These are phyloP conservation scores for Exophiala xenobiotica DNA, from an alignment of 2,329 filamentous ascomycete genomes.

Conservation along the genomic window DNA sequence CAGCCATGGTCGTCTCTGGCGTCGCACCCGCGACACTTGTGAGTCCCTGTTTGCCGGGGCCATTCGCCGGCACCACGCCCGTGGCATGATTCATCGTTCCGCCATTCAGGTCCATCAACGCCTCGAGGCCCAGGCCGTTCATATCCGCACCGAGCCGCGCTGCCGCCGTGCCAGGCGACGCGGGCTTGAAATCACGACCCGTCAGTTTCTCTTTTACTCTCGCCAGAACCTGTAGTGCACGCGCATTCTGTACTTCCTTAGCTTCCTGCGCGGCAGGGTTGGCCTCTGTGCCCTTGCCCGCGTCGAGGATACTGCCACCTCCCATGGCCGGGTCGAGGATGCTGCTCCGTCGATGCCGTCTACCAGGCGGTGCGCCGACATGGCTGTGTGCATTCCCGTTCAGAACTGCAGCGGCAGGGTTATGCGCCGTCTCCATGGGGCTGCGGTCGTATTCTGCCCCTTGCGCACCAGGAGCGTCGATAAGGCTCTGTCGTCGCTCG, in stretches of 20 bases:
- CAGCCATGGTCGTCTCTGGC: slow-evolving; percentile 25
- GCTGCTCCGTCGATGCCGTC: slow-evolving; percentile 63
- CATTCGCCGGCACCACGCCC: background rate
- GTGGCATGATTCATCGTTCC: slow-evolving; percentile 14
- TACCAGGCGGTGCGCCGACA: slow-evolving; percentile 30
- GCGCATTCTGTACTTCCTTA: slow-evolving; percentile 83
- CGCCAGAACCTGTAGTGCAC: slow-evolving; percentile 85
- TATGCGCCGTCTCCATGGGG: slow-evolving; percentile 36
- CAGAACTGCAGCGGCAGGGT: slow-evolving; percentile 45
- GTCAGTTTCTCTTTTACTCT: slow-evolving; percentile 95
- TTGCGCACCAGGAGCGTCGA: slow-evolving; percentile 41
- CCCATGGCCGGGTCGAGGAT: slow-evolving; percentile 57
- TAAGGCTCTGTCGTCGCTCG: slow-evolving; percentile 61
- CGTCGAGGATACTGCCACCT: slow-evolving; percentile 45
- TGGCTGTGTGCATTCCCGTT: slow-evolving; percentile 48
- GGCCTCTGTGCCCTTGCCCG: slow-evolving; percentile 41
- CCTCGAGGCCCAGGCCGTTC: slow-evolving; percentile 20
- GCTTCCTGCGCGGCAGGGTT: slow-evolving; percentile 37
- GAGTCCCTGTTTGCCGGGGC: slow-evolving; percentile 1
- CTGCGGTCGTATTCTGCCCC: slow-evolving; percentile 30
- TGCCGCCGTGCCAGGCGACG: slow-evolving; percentile 41
- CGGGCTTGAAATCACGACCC: slow-evolving; percentile 83
- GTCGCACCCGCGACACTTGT: slow-evolving; percentile 11
- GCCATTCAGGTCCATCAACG: slow-evolving; percentile 19
- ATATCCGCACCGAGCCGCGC: slow-evolving; percentile 18